Evolutionary conservation across 345 rosid species (phyloP).

Genomic region (Atalantia buxifolia): DNA sequence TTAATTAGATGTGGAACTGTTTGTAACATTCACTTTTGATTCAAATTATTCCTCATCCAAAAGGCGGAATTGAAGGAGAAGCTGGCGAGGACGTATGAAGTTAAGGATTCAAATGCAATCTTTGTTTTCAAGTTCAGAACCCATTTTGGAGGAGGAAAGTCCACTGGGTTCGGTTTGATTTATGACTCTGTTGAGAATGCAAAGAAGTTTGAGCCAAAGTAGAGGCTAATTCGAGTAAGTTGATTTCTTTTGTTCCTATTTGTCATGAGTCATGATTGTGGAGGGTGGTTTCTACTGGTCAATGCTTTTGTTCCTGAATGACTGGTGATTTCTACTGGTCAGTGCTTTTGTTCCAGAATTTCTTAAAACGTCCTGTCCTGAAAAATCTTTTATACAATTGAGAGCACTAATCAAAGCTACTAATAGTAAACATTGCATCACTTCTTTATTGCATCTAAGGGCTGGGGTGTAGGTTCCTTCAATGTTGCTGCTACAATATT

Average conservation of each 20-base stretch:
- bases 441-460: neutral
- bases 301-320: neutral
- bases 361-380: neutral
- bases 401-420: neutral
- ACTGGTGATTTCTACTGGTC: too few species aligned
- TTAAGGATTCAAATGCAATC: slow-evolving; percentile 57
- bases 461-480: neutral
- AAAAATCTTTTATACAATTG: neutral
- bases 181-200: slow-evolving; percentile 64
- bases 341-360: neutral
- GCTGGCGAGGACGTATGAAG: slow-evolving; percentile 53
- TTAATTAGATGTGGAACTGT: neutral
- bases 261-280: neutral
- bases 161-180: slow-evolving; percentile 68
- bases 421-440: neutral
- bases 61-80: slow-evolving; percentile 70
- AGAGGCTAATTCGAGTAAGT: slow-evolving; percentile 72
- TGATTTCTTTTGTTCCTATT: neutral
- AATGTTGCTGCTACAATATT: neutral
- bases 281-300: neutral
- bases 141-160: slow-evolving; percentile 77
- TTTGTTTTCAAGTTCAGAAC: slow-evolving; percentile 73
- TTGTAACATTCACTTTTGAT: neutral
- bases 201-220: slow-evolving; percentile 70
- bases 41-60: neutral